Evolutionary conservation across 2,329 filamentous ascomycete species (phyloP).

Genomic region (Fusarium sp.): DNA sequence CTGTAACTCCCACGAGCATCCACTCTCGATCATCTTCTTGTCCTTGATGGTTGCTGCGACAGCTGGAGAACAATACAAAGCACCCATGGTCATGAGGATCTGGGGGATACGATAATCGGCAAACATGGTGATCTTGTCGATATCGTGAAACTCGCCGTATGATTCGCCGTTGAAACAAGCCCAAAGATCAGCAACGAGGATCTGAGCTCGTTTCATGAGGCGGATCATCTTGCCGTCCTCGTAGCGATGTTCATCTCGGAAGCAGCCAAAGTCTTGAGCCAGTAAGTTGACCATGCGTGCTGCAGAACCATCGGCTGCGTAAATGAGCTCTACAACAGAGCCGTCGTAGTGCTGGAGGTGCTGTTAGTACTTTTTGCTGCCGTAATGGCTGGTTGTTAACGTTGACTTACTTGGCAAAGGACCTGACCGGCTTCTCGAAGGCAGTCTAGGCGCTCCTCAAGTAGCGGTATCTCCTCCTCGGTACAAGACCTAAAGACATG

Average conservation of each 20-base stretch:
- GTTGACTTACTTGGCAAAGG: slow-evolving; percentile 74
- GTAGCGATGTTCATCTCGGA: slow-evolving; percentile 83
- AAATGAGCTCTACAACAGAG: slow-evolving; percentile 79
- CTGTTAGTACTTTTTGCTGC: slow-evolving; percentile 3
- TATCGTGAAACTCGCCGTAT: slow-evolving; percentile 87
- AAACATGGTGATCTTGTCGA: slow-evolving; percentile 98
- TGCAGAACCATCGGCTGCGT: slow-evolving; percentile 81
- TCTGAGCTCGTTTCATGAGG: slow-evolving; percentile 94
- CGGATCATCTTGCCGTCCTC: slow-evolving; percentile 79
- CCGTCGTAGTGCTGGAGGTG: slow-evolving; percentile 76
- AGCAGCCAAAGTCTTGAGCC: slow-evolving; percentile 84
- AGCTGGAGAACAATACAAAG: slow-evolving; percentile 85
- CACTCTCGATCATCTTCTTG: slow-evolving; percentile 75
- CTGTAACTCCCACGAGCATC: slow-evolving; percentile 85
- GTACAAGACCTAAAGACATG: slow-evolving; percentile 90
- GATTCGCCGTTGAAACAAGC: slow-evolving; percentile 88
- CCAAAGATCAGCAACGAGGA: slow-evolving; percentile 96
- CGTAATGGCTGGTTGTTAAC: too few relatives aligned
- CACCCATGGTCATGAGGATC: slow-evolving; percentile 85
- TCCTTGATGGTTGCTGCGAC: slow-evolving; percentile 77
- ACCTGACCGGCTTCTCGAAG: slow-evolving; percentile 86
- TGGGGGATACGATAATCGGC: slow-evolving; percentile 98
- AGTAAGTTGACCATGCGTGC: slow-evolving; percentile 88
- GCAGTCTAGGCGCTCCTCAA: slow-evolving; percentile 81
- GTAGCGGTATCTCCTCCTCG: slow-evolving; percentile 86